Base-by-base conservation (phyloP, 1,139 yeast genomes). In the Protomyces inouyei region DNA sequence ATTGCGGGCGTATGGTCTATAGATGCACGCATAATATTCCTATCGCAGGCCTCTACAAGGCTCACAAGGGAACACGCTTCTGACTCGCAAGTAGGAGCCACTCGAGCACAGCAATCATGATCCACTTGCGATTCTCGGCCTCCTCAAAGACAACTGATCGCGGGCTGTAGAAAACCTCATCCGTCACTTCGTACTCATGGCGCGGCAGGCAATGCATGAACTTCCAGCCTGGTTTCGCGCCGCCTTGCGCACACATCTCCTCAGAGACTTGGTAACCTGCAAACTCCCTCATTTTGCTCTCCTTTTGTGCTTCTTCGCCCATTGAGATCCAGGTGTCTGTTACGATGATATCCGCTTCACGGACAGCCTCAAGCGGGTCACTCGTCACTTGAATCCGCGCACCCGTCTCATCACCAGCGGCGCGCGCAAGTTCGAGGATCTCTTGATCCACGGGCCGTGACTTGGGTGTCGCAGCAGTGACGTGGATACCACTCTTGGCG, bases 131-230 rank as follows among this genome's bases (percentile, higher is more conserved):
- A 78, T 93, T 93, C 77, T 93, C 98, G 45, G 97, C 98, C 77
- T 93, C 97, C 70, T 86, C 86, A 76, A 93, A 93, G 8, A 93
- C 98, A 65, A 93, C 78, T 1, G 97, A 89, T 69, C 86, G 83
- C 43, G 85, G 85, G 63, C 92, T 81, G 77, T 92, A 93, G 74
- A 93, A 93, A 1, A 93, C 95, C 55, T 88, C 96, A 75, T 93
- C 98, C 52, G 85, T 82, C 54, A 93, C 98, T 77, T 93, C 98
- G 75, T 92, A 97, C 38, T 83, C 82, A 71, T 93, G 96, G 77
- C 98, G 86, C 68, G 98, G 98, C 71, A 93, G 81, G 76, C 98
- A 93, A 75, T 93, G 98, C 97, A 93, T 91, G 76, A 93, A 93
- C 74, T 84, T 88, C 88, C 93, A 91, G 73, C 84, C 77, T 37